These are phyloP conservation scores for Fragilaria radians DNA, from an alignment of 108 stramenopile species.

Conservation along the genomic window DNA sequence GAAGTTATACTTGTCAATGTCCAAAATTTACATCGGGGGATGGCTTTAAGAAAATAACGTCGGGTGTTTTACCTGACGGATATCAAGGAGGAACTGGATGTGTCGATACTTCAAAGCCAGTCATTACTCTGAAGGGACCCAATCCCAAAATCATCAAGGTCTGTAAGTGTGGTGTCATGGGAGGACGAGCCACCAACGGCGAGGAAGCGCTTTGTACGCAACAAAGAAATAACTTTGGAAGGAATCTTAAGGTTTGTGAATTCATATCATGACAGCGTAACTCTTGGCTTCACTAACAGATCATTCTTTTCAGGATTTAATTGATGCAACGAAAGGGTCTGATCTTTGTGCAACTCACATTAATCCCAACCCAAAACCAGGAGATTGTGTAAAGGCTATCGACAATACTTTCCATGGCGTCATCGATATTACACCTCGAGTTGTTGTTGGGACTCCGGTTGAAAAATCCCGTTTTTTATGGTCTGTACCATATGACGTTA, in stretches of 20 bases:
- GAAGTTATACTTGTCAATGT: conserved; percentile 84
- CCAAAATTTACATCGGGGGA: conserved; percentile 79
- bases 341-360: conserved; percentile 74
- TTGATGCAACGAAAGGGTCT: conserved; percentile 58
- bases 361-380: conserved; percentile 40
- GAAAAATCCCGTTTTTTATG: conserved; percentile 55
- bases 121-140: conserved; percentile 64
- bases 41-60: conserved; percentile 56
- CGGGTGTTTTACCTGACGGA: conserved; percentile 35
- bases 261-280: too few species aligned
- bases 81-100: conserved; percentile 87
- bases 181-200: conserved; percentile 15
- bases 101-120: conserved; percentile 72
- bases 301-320: conserved; percentile 35
- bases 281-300: conserved; percentile 3
- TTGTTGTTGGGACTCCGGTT: conserved; percentile 66
- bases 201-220: conserved; percentile 24
- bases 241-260: conserved; percentile 63
- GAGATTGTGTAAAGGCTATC: conserved; percentile 62
- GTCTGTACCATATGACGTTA: conserved; percentile 83
- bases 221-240: conserved; percentile 51
- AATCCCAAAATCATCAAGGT: conserved; percentile 79
- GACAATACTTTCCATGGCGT: conserved; percentile 69
- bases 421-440: conserved; percentile 58
- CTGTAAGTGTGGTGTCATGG: conserved; percentile 61